Evolutionary conservation across 2,329 filamentous ascomycete species (phyloP).

Genomic region (Camptophora hylomeconis): DNA sequence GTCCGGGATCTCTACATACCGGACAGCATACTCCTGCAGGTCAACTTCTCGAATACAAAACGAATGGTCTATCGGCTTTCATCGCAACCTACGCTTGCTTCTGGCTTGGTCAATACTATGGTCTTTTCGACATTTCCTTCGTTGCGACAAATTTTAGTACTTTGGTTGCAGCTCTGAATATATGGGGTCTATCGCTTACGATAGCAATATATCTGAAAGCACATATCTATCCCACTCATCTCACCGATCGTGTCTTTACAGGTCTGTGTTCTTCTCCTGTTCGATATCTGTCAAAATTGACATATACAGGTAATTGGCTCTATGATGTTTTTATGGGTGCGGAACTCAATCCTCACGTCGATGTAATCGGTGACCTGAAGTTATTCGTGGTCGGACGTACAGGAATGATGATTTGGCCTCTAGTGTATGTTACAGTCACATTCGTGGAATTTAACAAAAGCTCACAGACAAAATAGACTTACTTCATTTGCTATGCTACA

Average conservation of each 20-base stretch:
- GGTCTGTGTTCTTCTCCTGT: not conserved
- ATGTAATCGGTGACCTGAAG: conserved; percentile 33
- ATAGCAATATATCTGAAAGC: conserved; percentile 6
- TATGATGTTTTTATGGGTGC: conserved; percentile 37
- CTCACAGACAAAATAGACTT: not conserved
- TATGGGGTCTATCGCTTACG: conserved; percentile 4
- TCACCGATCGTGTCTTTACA: no score
- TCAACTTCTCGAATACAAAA: conserved; percentile 5
- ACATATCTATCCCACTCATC: not conserved
- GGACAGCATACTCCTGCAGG: conserved; percentile 6
- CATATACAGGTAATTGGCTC: no score
- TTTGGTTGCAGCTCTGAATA: conserved; percentile 5
- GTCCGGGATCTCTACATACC: conserved; percentile 3
- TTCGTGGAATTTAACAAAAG: conserved; percentile 3
- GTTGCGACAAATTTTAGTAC: conserved; percentile 6
- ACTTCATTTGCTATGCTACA: conserved; percentile 30
- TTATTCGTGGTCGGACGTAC: conserved; percentile 35
- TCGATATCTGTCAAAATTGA: conserved; percentile 22
- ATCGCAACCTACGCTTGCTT: conserved; percentile 2
- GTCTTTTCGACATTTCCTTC: conserved; percentile 4
- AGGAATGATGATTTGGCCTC: conserved; percentile 14
- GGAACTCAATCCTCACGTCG: conserved; percentile 33
- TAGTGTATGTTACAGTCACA: conserved; percentile 2
- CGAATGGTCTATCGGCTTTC: conserved; percentile 6
- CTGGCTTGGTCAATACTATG: conserved; percentile 1